These are phyloP conservation scores for Candida coquimbonensis DNA, from an alignment of 805 yeast genomes.

Conservation along the genomic window DNA sequence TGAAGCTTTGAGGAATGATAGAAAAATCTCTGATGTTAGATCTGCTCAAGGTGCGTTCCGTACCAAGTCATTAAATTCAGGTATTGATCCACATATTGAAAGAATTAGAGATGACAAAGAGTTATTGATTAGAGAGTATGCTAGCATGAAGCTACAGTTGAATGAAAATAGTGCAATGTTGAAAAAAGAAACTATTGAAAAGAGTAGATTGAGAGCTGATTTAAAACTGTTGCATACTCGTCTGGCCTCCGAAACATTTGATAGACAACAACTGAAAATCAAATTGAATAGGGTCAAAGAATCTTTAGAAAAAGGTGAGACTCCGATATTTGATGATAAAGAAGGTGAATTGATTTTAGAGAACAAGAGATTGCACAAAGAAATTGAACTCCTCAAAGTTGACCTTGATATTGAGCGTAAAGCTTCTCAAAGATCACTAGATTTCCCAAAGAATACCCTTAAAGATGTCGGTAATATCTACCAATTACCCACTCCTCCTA, in stretches of 20 bases:
- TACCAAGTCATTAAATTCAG: slow-evolving; percentile 17
- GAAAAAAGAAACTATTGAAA: slow-evolving; percentile 37
- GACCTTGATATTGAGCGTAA: slow-evolving; percentile 46
- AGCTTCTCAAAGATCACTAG: slow-evolving; percentile 30
- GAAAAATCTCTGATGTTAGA: slow-evolving; percentile 16
- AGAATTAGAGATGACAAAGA: slow-evolving; percentile 22
- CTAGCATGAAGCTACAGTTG: slow-evolving; percentile 41
- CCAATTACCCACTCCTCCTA: slow-evolving; percentile 20
- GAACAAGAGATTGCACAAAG: slow-evolving; percentile 29
- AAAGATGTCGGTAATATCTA: slow-evolving; percentile 11
- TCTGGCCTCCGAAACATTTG: slow-evolving; percentile 58
- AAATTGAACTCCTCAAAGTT: slow-evolving; percentile 40
- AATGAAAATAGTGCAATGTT: slow-evolving; percentile 45
- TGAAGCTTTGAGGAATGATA: slow-evolving; percentile 23
- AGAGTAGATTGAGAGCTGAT: slow-evolving; percentile 46
- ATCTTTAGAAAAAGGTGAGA: slow-evolving; percentile 17
- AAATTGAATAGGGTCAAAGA: slow-evolving; percentile 31
- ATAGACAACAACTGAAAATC: slow-evolving; percentile 42
- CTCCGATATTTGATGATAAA: slow-evolving; percentile 20
- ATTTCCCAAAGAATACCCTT: slow-evolving; percentile 33
- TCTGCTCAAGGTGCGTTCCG: slow-evolving; percentile 21
- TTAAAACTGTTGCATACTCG: slow-evolving; percentile 53
- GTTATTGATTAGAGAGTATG: slow-evolving; percentile 32
- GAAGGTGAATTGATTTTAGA: slow-evolving; percentile 12
- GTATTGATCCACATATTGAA: slow-evolving; percentile 17